phyloP scores from a whole-genome alignment of 1,284 basidiomycete genomes.

The Garcileccinum viscosum region DNA sequence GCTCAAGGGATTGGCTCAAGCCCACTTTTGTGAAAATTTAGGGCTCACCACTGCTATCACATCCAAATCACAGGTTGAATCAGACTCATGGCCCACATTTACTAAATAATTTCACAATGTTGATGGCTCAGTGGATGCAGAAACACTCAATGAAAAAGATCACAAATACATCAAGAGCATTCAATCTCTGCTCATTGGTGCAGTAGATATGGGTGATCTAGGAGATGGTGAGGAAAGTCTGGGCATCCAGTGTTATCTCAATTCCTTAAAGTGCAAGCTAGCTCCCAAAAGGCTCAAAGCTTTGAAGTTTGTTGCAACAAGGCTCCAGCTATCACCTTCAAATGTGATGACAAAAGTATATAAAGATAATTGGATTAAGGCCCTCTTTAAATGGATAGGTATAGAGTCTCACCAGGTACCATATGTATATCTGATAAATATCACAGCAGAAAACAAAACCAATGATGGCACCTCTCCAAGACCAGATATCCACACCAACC shows the following conservation, averaged over 20 bases:
- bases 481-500: background rate
- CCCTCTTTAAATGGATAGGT: background rate
- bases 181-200: background rate
- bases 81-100: too few species aligned
- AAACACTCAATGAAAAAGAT: background rate
- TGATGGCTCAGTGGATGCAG: background rate
- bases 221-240: background rate
- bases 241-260: background rate
- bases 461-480: background rate
- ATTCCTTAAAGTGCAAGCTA: background rate
- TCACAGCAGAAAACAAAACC: background rate
- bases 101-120: too few species aligned
- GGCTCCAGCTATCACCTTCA: background rate
- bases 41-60: background rate
- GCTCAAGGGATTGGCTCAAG: constrained; percentile 21
- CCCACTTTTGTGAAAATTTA: background rate
- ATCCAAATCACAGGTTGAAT: background rate
- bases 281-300: background rate
- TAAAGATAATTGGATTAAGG: background rate
- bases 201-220: background rate
- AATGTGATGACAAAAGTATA: background rate
- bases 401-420: background rate
- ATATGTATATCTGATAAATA: background rate
- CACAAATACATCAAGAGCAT: background rate
- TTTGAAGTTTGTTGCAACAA: background rate